phyloP scores from a whole-genome alignment of 108 stramenopile species.

The Ochromonas danica region DNA sequence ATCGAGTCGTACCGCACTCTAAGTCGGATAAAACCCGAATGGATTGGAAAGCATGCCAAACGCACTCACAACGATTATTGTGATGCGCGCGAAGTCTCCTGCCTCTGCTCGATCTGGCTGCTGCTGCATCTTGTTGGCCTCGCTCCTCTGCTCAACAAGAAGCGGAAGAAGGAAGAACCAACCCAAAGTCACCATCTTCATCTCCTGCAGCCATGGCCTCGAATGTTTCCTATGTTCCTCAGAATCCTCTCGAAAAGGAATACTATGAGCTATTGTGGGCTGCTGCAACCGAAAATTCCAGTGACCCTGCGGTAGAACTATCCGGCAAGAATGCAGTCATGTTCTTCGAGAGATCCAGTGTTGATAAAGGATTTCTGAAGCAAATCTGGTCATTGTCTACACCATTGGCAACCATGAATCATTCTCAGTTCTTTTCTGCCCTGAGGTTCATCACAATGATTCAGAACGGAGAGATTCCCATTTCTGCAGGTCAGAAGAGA shows the following conservation, averaged over 20 bases:
- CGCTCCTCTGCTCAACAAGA: too few species aligned
- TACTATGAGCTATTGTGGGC: slow-evolving; percentile 21
- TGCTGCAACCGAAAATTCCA: neutral
- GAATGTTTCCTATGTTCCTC: slow-evolving; percentile 26
- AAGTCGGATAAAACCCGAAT: too few species aligned
- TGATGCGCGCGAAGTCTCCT: too few species aligned
- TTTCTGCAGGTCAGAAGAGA: neutral
- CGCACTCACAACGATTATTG: too few species aligned
- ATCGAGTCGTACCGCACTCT: too few species aligned
- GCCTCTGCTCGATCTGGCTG: too few species aligned
- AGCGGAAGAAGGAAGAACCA: too few species aligned
- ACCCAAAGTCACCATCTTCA: too few species aligned
- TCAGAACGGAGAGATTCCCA: slow-evolving; percentile 34
- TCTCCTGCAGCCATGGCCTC: too few species aligned
- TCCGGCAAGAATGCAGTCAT: neutral
- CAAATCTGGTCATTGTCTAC: slow-evolving; percentile 32
- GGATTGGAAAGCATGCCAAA: too few species aligned
- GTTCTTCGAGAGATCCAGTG: slow-evolving; percentile 2
- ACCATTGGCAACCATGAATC: slow-evolving; percentile 11
- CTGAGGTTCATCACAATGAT: slow-evolving; percentile 33
- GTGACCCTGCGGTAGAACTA: slow-evolving; percentile 6
- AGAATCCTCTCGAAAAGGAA: neutral
- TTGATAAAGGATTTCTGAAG: slow-evolving; percentile 23
- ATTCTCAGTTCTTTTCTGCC: slow-evolving; percentile 11
- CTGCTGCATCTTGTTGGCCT: too few species aligned